Base-by-base conservation (phyloP, 2,329 filamentous ascomycete species). In the Arthrobotrys sinensis region DNA sequence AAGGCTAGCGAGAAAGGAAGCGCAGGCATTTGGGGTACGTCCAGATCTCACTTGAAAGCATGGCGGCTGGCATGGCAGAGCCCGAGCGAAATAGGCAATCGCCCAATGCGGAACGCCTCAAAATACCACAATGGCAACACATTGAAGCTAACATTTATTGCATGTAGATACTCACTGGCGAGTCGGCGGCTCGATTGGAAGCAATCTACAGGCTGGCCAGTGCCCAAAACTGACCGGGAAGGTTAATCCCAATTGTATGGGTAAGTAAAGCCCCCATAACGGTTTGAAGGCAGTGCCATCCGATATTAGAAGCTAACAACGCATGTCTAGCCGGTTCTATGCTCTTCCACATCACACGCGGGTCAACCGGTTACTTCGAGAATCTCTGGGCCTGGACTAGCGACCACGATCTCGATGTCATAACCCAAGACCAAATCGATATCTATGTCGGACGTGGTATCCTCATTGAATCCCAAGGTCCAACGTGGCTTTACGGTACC, bases 11-110 rank as follows among this genome's bases (percentile, higher is more conserved):
- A 53, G 1, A 81, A 65, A 48, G 86, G 85, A 34, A 86, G 87
- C 2, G 85, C 85, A 2, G 89, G 88, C 11, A 87, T 91, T 83
- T 99, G 94, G 93, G 96, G 63, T 76, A 65, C 24, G 48, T 50
- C 16, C 24, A 28, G 24, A 28, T 28, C 24, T 28, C 24, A 28
- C 24, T 4, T 28, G 24, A 28, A 28, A 28, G 24, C 24, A 28
- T 28, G 36, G 36, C 36, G 7, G 36, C 7, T 38, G 36, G n/a
- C 8, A 52, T 52, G 7, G 10, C 10, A 10, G 7, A 8, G 4
- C 24, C 24, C 1, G 6, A 7, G 32, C 38, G 24, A 45, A 50
- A 50, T 7, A 48, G 43, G 43, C 24, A 52, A 48, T 52, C 43
- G 55, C 55, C 36, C 55, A 60, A 60, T 40, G 11, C 4, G 55